A percentile compares a stretch with the other conserved stretches of the same genome.
Evolutionary conservation across 805 yeast species (phyloP).

Genomic region (Komagataella ulmi): DNA sequence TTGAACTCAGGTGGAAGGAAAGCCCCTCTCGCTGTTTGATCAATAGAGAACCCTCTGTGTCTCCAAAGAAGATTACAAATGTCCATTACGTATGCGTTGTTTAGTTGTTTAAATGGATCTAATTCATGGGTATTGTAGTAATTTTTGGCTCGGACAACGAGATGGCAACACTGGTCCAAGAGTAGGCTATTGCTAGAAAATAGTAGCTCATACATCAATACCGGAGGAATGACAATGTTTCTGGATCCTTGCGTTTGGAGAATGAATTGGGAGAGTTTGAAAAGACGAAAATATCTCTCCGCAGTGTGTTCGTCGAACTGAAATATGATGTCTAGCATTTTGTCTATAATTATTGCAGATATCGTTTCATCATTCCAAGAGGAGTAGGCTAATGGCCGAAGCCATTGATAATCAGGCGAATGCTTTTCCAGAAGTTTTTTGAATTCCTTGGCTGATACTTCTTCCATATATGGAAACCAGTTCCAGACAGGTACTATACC

Average conservation of each 20-base stretch:
- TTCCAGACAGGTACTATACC: neutral
- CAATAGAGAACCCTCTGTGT: constrained; percentile 29
- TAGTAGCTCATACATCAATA: neutral
- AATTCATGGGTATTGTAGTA: constrained; percentile 7
- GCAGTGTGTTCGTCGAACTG: neutral
- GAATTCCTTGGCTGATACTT: neutral
- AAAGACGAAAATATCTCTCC: neutral
- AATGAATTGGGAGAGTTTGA: neutral
- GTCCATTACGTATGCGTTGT: constrained; percentile 42
- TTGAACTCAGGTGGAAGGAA: constrained; percentile 20
- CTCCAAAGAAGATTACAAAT: constrained; percentile 43
- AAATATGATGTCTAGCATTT: neutral
- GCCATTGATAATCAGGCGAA: neutral
- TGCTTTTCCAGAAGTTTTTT: neutral
- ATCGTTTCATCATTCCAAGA: neutral
- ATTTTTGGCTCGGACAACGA: neutral
- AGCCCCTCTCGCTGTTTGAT: constrained; percentile 25
- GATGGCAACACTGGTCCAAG: neutral
- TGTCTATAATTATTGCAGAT: neutral
- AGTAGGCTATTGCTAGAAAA: neutral
- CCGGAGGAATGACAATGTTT: neutral
- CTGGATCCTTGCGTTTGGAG: neutral
- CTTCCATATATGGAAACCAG: neutral
- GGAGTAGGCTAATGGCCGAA: neutral
- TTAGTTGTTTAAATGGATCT: constrained; percentile 17